These are phyloP conservation scores for Clathrospora elynae DNA, from an alignment of 2,329 filamentous ascomycete species.

Conservation along the genomic window DNA sequence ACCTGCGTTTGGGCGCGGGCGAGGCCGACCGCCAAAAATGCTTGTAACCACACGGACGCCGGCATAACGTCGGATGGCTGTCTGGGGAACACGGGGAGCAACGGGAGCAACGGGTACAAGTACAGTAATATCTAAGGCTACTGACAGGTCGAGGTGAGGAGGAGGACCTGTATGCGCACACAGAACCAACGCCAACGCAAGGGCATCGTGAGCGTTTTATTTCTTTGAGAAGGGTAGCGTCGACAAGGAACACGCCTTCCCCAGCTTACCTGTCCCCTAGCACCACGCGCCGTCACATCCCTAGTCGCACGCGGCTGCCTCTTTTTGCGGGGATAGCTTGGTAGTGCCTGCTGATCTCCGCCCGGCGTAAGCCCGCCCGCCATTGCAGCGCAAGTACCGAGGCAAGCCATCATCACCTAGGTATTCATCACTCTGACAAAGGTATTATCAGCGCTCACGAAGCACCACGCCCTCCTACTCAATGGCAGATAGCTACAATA, in stretches of 20 bases:
- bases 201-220: constrained; percentile 30
- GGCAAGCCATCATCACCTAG: neutral
- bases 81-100: constrained; percentile 20
- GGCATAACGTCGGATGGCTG: constrained; percentile 39
- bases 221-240: constrained; percentile 12
- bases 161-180: constrained; percentile 22
- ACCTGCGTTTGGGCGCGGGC: constrained; percentile 38
- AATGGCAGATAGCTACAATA: no score
- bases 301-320: constrained; percentile 17
- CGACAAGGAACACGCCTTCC: constrained; percentile 11
- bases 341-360: constrained; percentile 31
- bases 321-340: constrained; percentile 21
- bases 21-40: constrained; percentile 40
- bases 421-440: neutral
- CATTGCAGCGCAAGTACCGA: no score
- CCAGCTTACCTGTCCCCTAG: constrained; percentile 23
- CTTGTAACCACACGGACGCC: constrained; percentile 46
- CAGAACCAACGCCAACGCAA: constrained; percentile 8
- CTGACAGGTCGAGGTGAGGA: constrained; percentile 15
- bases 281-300: constrained; percentile 15
- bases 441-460: neutral
- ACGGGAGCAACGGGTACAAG: constrained; percentile 14
- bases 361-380: constrained; percentile 15
- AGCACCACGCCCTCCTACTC: neutral
- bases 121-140: constrained; percentile 18